Percentiles rank a stretch among this genome's conserved stretches.
These are phyloP conservation scores for Hortaea sp. DNA, from an alignment of 2,329 filamentous ascomycete genomes.

Conservation along the genomic window DNA sequence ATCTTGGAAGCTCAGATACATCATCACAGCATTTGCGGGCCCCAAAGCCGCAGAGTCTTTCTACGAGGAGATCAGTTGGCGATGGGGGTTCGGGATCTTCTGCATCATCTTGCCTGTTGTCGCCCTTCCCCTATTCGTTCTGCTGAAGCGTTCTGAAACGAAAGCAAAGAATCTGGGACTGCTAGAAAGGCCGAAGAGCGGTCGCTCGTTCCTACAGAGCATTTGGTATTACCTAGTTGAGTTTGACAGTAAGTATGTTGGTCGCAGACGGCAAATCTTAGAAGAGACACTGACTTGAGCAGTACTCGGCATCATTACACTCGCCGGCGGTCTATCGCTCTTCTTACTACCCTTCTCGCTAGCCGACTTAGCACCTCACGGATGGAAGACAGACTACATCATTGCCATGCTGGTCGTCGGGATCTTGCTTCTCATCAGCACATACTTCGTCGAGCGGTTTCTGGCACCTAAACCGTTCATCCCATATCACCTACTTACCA, in stretches of 20 bases:
- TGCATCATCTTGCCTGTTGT: conserved; percentile 22
- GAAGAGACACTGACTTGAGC: not conserved
- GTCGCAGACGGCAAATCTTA: no score
- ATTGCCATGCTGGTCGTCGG: conserved; percentile 28
- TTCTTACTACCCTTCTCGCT: conserved; percentile 61
- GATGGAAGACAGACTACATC: conserved; percentile 30
- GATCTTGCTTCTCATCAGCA: conserved; percentile 26
- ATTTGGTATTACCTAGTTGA: conserved; percentile 19
- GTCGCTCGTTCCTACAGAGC: conserved; percentile 13
- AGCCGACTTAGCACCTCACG: conserved; percentile 20
- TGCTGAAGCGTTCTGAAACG: conserved; percentile 19
- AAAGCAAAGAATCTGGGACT: conserved; percentile 22
- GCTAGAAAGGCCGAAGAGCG: conserved; percentile 7
- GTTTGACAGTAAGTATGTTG: conserved; percentile 16
- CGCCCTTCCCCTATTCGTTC: conserved; percentile 15
- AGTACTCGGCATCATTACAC: conserved; percentile 18
- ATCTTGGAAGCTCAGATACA: conserved; percentile 10
- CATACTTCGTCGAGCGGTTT: conserved; percentile 49
- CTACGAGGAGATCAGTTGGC: conserved; percentile 1
- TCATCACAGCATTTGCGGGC: conserved; percentile 23
- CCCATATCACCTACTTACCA: conserved; percentile 41
- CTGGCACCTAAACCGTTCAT: conserved; percentile 49
- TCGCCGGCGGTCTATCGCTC: conserved; percentile 44
- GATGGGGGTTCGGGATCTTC: conserved; percentile 24
- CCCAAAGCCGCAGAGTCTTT: not conserved